Conservation (phyloP, 2,329 filamentous ascomycete genomes). For the Alternaria sp. region DNA sequence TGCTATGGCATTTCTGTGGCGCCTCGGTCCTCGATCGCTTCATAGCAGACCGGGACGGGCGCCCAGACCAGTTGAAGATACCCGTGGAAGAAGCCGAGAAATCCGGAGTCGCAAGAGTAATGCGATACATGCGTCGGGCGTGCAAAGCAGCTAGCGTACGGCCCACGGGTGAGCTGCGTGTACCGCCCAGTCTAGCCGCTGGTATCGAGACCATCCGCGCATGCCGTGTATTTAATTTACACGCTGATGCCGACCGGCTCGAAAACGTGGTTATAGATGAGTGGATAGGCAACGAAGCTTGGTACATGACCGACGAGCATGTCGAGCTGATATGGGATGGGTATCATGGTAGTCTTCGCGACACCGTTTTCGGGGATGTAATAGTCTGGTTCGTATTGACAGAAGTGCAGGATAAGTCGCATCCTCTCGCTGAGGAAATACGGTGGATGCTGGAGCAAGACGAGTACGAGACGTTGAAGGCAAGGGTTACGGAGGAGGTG, state of each 20-base stretch:
- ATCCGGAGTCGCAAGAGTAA: background rate
- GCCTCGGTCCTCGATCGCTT: background rate
- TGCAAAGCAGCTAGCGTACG: background rate
- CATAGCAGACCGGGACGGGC: background rate
- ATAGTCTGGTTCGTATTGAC: background rate
- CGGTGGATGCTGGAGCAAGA: background rate
- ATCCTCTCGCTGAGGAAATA: background rate
- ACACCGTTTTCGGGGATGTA: background rate
- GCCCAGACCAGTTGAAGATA: background rate
- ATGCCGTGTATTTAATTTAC: background rate
- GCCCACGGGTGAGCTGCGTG: background rate
- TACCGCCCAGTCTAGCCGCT: background rate
- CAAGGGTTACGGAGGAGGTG: background rate
- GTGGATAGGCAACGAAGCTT: background rate
- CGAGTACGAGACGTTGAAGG: background rate
- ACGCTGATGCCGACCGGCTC: background rate
- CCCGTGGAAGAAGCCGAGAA: background rate
- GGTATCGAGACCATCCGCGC: background rate
- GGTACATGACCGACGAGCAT: background rate
- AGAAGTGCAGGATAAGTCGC: background rate
- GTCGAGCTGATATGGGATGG: background rate
- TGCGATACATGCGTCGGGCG: background rate
- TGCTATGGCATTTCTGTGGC: background rate
- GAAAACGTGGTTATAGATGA: background rate
- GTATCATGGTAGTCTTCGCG: background rate